Evolutionary conservation across 257 asterid genomes (phyloP).

Genomic region (Petunia secreta): DNA sequence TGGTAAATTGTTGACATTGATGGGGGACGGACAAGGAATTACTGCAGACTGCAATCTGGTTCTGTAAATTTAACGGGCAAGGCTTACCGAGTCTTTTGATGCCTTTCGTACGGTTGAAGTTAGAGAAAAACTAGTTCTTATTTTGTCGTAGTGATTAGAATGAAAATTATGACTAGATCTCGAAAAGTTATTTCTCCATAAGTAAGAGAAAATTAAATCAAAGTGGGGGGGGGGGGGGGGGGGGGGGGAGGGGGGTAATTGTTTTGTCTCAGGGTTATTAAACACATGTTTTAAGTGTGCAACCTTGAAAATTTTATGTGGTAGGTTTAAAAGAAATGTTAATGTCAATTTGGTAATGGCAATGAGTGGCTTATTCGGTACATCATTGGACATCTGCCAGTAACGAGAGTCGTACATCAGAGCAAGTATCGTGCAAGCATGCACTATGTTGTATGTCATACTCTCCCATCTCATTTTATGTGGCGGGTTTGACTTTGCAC

Average conservation of each 20-base stretch:
- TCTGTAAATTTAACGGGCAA: background rate
- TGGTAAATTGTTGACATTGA: background rate
- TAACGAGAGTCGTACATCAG: too few species aligned
- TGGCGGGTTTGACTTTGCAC: too few species aligned
- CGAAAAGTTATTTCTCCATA: background rate
- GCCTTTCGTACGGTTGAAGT: background rate
- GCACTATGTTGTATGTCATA: too few species aligned
- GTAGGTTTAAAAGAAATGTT: too few species aligned
- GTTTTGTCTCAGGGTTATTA: background rate
- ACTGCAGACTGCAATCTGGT: background rate
- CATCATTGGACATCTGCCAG: background rate
- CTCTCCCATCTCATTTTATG: too few species aligned
- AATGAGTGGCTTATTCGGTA: background rate
- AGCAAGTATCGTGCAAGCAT: too few species aligned
- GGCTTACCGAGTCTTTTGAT: background rate
- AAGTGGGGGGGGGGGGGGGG: background rate
- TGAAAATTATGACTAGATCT: background rate
- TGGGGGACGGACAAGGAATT: background rate
- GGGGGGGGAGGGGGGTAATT: background rate
- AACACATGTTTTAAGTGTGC: background rate
- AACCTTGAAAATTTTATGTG: background rate
- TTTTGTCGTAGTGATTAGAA: background rate
- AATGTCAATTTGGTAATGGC: background rate
- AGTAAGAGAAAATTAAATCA: background rate
- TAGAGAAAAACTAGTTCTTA: background rate